These are phyloP conservation scores for Camellia oleifera DNA, from an alignment of 179 eudicot genomes.

Conservation along the genomic window DNA sequence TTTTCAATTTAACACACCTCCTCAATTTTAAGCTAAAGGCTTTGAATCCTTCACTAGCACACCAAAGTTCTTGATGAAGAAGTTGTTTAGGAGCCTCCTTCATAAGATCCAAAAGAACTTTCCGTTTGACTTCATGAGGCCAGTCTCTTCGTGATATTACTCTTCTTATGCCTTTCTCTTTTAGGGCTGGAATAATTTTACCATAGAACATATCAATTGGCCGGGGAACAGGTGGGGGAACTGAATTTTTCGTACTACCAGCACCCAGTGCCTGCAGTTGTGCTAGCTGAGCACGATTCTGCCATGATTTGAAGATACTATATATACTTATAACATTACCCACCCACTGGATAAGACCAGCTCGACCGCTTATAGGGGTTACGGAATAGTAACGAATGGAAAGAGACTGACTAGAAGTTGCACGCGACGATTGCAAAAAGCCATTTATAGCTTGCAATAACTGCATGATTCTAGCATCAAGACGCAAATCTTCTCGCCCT, in stretches of 20 bases:
- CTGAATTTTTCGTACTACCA: slow-evolving; percentile 47
- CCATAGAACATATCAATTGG: slow-evolving; percentile 99
- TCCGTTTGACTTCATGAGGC: slow-evolving; percentile 99
- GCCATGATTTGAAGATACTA: slow-evolving; percentile 96
- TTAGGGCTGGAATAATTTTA: slow-evolving; percentile 97
- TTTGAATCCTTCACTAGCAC: slow-evolving; percentile 95
- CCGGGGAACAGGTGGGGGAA: slow-evolving; percentile 87
- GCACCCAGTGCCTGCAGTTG: slow-evolving; percentile 59
- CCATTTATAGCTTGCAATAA: slow-evolving; percentile 84
- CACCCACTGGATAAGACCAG: slow-evolving; percentile 99
- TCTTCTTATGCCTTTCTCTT: slow-evolving; percentile 98
- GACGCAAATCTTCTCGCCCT: slow-evolving; percentile 99
- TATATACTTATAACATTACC: slow-evolving; percentile 91
- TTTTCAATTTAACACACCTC: slow-evolving; percentile 43
- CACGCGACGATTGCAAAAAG: slow-evolving; percentile 69
- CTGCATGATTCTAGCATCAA: slow-evolving; percentile 99
- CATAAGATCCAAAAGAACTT: slow-evolving; percentile 96
- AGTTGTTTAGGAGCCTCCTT: slow-evolving; percentile 91
- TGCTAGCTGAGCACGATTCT: slow-evolving; percentile 70
- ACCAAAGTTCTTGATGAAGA: slow-evolving; percentile 99
- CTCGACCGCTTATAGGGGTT: slow-evolving; percentile 97
- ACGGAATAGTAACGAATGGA: slow-evolving; percentile 92
- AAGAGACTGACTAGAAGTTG: slow-evolving; percentile 53
- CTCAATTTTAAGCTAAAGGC: slow-evolving; percentile 90
- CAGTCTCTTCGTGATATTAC: slow-evolving; percentile 98